Base-by-base conservation (phyloP, 148 eudicot species). In the Rhododendron vialii region DNA sequence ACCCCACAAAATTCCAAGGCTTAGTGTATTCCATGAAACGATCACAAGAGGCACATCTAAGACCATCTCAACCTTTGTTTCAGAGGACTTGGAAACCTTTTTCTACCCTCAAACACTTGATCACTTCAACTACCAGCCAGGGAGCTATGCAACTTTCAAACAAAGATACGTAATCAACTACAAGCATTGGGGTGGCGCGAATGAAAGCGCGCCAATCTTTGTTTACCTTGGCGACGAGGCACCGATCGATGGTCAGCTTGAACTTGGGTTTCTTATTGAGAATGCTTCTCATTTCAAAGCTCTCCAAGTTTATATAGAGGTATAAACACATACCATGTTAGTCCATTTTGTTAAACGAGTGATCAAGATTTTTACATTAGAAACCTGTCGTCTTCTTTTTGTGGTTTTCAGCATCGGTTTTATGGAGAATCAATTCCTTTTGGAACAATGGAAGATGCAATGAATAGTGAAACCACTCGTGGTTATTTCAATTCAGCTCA, bases 401-500 rank as follows among this genome's bases (percentile, higher is more conserved):
- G 7, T 78, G n/a, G 12, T 48, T 33, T 13, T 47, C 78, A 88
- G 89, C 91, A 89, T 89, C 86, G 91, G 14, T 89, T 69, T 67
- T 87, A 89, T 59, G 91, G 91, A 26, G 18, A 85, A 33, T 89
- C 91, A 35, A 85, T 41, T 47, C 91, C 91, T 80, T 36, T 82
- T 11, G 91, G 91, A 73, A 35, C 89, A 18, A 51, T 87, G 83
- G 83, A 85, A 63, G 51, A 78, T 50, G 86, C 61, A 1, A 1
- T 87, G 82, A 73, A 73, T 24, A 86, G 86, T 41, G 61, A 41
- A 30, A 81, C 15, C 13, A 4, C 80, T 59, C 88, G 89, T 0
- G 91, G 91, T 1, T 89, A 87, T 78, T 87, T 89, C 38, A 89
- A 74, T 18, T 93, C 95, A 0, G 91, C 89, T 17, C 94, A 93